Base-by-base conservation (phyloP, 169 alveolate species). In the Plasmodium reichenowi region DNA sequence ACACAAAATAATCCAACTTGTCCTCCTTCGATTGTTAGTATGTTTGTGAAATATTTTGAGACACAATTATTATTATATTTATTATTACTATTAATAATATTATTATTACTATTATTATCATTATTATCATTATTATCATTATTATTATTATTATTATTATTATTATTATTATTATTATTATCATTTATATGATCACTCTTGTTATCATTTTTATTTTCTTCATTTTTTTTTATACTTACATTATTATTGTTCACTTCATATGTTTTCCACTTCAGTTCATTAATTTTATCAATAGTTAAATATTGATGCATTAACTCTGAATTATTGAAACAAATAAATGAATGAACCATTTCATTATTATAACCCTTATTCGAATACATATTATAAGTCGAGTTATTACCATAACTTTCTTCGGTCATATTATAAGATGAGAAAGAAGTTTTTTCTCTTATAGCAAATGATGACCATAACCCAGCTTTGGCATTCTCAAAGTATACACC, bases 1-100 rank as follows among this genome's bases (percentile, higher is more conserved):
- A 89, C 62, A 66, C 95, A 93, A 68, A 93, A 76, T 32, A 93
- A 29, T 0, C 95, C 95, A n/a, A 85, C 92, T 47, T 89, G 91
- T 3, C 95, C 95, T 71, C 95, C 78, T 54, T 86, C 92, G 2
- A 72, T 47, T 26, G 92, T 86, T 70, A 86, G 48, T 52, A 86
- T 45, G 24, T 86, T 86, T 12, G 92, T 72, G 22, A 86, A 86
- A 59, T 86, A 86, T 71, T 86, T 86, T 62, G 38, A 22, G 15
- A 86, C 52, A 29, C 50, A 32, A 24, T 71, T 15, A n/a, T n/a
- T 38, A 64, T 78, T 68, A 22, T 24, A 29, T n/a, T 71, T 15
- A n/a, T n/a, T 38, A 64, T 64, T 22, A 10, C 26, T 78, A 15
- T n/a, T 45, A 13, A 0, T 26, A 26, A 0, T 22, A 45, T 22